Percentiles rank a stretch among this genome's conserved stretches.
phyloP scores from a whole-genome alignment of 495 filamentous ascomycete genomes.

The Penicillium paradoxum region DNA sequence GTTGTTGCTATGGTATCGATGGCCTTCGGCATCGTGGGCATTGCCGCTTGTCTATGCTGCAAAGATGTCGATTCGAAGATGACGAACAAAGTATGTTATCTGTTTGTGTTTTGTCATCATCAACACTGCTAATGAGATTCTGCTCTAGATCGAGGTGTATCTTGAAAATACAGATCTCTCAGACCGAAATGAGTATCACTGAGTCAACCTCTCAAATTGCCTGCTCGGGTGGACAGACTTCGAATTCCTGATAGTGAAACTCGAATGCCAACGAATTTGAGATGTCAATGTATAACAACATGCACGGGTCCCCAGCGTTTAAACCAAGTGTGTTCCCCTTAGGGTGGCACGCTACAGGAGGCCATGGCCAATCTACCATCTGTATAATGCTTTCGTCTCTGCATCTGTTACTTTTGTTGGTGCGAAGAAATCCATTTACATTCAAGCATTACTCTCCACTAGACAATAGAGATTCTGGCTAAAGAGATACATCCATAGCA shows the following conservation, averaged over 20 bases:
- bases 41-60: conserved; percentile 23
- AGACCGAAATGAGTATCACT: conserved; percentile 14
- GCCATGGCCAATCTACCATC: too few species aligned
- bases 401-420: too few species aligned
- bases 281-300: too few species aligned
- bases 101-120: background rate
- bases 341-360: too few species aligned
- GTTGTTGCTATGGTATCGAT: conserved; percentile 24
- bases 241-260: too few species aligned
- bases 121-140: background rate
- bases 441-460: background rate
- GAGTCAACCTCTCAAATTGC: background rate
- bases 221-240: too few species aligned
- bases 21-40: conserved; percentile 24
- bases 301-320: too few species aligned
- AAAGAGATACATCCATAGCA: background rate
- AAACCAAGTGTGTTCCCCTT: too few species aligned
- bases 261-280: too few species aligned
- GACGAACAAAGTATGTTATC: conserved; percentile 20
- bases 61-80: conserved; percentile 24
- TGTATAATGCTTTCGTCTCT: background rate
- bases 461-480: background rate
- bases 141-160: conserved; percentile 14
- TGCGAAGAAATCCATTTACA: background rate
- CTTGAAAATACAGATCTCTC: conserved; percentile 15